Evolutionary conservation across 345 rosid species (phyloP), one percentile per base, ranked within the genome.

Genomic region (Turnera subulata): DNA sequence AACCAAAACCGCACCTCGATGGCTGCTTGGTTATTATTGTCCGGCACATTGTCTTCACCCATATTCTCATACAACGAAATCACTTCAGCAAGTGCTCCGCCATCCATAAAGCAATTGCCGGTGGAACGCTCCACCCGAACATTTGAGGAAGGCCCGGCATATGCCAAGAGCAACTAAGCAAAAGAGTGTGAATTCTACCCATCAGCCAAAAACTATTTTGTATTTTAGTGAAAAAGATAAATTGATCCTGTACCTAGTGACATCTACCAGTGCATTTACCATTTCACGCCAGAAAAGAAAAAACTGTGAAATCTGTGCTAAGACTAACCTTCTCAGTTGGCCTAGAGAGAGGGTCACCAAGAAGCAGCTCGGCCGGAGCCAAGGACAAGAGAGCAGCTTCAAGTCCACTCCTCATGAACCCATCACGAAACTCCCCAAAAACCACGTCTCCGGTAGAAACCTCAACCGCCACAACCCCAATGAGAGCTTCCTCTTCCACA

Each of bases 121-220:
- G 83, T 69, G 61, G 60, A 74, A 51, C 21, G 76, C 74, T 92
- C 98, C 53, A 92, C 82, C 11, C 97, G 82, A 50, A 89, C 74
- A 68, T 83, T 84, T 67, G 96, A 89, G 50, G 96, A 76, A 53
- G 98, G 89, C 68, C 98, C 98, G 68, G 95, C 92, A 78, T 84
- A 73, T 37, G 91, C 81, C 61, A 82, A 42, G 8, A 92, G 69
- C 61, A 84, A 67, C 98, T 92, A 71, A 59, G 19, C 53, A 62
- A 15, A 55, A 23, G 57, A 43, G 33, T n/a, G n/a, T n/a, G n/a
- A n/a, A n/a, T n/a, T n/a, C n/a, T n/a, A n/a, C n/a, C n/a, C n/a
- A n/a, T n/a, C n/a, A n/a, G n/a, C n/a, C n/a, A n/a, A n/a, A n/a
- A n/a, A n/a, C n/a, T n/a, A n/a, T n/a, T n/a, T n/a, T n/a, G n/a